Evolutionary conservation across 1,139 yeast species (phyloP), one percentile per base, ranked within the genome.

Genomic region (Candida sp.): DNA sequence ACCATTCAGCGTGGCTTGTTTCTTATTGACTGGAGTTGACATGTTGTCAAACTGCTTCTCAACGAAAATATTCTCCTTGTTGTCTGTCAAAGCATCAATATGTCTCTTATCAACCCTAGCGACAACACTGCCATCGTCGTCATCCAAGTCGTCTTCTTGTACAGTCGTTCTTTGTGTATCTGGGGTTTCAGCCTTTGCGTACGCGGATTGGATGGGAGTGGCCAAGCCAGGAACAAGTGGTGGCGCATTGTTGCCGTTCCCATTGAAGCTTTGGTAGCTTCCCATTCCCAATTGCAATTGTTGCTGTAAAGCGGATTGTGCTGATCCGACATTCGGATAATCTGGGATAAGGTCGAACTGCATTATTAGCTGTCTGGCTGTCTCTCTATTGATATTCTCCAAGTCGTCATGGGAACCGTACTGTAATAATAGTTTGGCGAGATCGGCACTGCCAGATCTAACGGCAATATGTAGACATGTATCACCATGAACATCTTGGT

Each of bases 401-500:
- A 78, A 63, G 56, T 75, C 78, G 60, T 81, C 83, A 42, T 78
- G 63, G 4, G 85, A 84, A 12, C 84, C 83, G 54, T 69, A 72
- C 41, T 70, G 65, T 50, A 78, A 62, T 44, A 82, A 68, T 7
- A 67, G 57, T 47, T 72, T 71, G 3, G 75, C 75, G 38, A 84
- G 63, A 42, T 68, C 72, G 3, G 67, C 51, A 52, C 77, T 71
- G 43, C 72, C 73, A 7, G 78, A 66, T 54, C 77, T 77, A 3
- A 82, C 73, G 5, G 92, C 89, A 46, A 88, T 68, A 59, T 86
- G 90, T 48, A 86, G 67, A 33, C 89, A 85, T 0, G 92, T 85
- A 56, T 86, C 86, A 5, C 93, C 92, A 54, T 81, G 76, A 11
- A 77, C 78, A 66, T 88, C 94, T 58, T 82, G 87, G 63, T 85